Evolutionary conservation across 495 filamentous ascomycete genomes (phyloP).

Genomic region (Pseudotulostoma volvatum): DNA sequence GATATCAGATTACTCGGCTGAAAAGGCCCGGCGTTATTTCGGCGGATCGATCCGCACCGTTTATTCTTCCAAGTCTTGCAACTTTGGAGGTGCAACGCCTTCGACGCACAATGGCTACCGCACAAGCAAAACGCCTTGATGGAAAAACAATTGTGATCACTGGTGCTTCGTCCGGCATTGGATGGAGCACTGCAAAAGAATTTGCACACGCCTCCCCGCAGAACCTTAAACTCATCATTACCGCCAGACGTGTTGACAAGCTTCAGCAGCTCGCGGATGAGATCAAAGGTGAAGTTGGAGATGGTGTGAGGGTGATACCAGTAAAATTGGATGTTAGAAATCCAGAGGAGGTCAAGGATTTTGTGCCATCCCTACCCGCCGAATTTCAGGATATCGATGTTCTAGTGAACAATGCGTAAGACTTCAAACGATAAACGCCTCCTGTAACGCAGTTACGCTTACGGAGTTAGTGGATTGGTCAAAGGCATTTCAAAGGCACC

Average conservation of each 20-base stretch:
- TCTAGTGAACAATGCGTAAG: conserved; percentile 93
- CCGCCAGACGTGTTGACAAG: conserved; percentile 66
- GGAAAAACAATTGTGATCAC: conserved; percentile 92
- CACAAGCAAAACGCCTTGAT: conserved; percentile 69
- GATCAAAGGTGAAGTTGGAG: conserved; percentile 63
- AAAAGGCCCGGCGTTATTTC: too few relatives aligned
- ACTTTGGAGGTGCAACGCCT: conserved; percentile 3
- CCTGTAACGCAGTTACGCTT: background rate
- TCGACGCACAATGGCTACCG: conserved; percentile 49
- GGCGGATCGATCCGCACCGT: conserved; percentile 7
- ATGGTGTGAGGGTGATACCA: conserved; percentile 66
- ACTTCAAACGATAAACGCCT: conserved; percentile 5
- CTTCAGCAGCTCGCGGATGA: conserved; percentile 60
- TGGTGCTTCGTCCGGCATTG: conserved; percentile 88
- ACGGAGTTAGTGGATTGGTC: conserved; percentile 52
- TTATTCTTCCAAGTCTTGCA: conserved; percentile 8
- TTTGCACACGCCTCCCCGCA: conserved; percentile 78
- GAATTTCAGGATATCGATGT: conserved; percentile 82
- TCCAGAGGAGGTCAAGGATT: conserved; percentile 54
- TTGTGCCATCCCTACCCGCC: conserved; percentile 56
- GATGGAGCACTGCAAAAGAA: conserved; percentile 68
- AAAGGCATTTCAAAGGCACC: conserved; percentile 79
- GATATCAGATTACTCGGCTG: too few relatives aligned
- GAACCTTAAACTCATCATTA: conserved; percentile 69
- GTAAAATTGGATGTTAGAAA: conserved; percentile 80